These are phyloP conservation scores for Hyphochytrium catenoides DNA, from an alignment of 352 stramenopile species.

Conservation along the genomic window DNA sequence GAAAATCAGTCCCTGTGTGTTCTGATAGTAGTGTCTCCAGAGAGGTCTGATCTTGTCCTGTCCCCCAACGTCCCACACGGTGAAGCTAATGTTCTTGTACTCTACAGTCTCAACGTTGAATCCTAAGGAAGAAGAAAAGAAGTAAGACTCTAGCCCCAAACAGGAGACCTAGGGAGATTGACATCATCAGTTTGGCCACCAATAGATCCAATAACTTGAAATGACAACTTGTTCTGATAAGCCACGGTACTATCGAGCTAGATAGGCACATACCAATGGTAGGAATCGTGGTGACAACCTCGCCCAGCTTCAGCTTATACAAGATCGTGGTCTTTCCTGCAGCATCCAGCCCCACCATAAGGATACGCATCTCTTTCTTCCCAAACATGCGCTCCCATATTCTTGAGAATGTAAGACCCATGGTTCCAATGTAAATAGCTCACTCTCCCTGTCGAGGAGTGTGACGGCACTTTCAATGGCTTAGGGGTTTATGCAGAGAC, in stretches of 20 bases:
- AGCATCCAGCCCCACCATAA: constrained; percentile 99
- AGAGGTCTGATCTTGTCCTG: constrained; percentile 95
- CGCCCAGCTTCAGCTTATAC: constrained; percentile 70
- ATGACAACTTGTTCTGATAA: too few species aligned
- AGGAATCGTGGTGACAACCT: constrained; percentile 93
- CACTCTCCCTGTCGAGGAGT: too few species aligned
- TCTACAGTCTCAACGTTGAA: constrained; percentile 99
- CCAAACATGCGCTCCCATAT: constrained; percentile 96
- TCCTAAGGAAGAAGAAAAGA: too few species aligned
- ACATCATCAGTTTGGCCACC: too few species aligned
- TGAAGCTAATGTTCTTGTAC: constrained; percentile 99
- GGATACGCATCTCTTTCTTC: constrained; percentile 96
- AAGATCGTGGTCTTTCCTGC: constrained; percentile 99
- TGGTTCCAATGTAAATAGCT: too few species aligned
- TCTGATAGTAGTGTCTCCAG: constrained; percentile 99
- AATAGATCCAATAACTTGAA: too few species aligned
- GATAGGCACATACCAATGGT: constrained; percentile 85
- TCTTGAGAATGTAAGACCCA: constrained; percentile 92
- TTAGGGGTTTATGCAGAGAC: too few species aligned
- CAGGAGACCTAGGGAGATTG: too few species aligned
- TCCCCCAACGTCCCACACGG: constrained; percentile 96
- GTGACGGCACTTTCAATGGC: too few species aligned
- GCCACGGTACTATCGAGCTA: too few species aligned
- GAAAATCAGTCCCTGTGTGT: constrained; percentile 98
- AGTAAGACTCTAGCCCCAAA: too few species aligned